phyloP scores from a whole-genome alignment of 1,139 yeast species.

The Zygosaccharomyces pseudobailii region DNA sequence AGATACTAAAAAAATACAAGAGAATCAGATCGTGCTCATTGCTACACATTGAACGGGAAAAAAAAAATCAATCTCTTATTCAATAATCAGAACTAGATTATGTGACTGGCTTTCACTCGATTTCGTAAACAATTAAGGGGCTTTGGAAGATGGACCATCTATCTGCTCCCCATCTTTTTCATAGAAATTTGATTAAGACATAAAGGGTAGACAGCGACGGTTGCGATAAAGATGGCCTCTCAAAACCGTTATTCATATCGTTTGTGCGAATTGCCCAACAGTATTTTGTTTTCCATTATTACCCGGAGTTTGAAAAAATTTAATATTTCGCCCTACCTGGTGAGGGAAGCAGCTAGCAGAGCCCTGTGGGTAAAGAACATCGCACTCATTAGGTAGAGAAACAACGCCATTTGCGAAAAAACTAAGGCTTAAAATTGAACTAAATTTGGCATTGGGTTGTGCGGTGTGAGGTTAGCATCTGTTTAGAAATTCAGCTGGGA shows the following conservation, averaged over 20 bases:
- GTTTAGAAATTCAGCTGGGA: not conserved
- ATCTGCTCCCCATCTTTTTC: too few species aligned
- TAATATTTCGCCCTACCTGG: conserved; percentile 3
- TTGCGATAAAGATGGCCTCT: not conserved
- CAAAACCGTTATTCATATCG: too few species aligned
- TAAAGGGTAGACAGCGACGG: too few species aligned
- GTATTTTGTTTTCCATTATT: not conserved
- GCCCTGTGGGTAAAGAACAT: conserved; percentile 2
- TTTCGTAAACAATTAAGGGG: too few species aligned
- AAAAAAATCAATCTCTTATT: too few species aligned
- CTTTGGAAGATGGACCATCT: too few species aligned
- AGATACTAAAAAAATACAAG: too few species aligned
- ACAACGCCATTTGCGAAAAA: not conserved
- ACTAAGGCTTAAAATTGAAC: not conserved
- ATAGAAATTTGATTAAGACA: too few species aligned
- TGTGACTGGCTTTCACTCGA: too few species aligned
- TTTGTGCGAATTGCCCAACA: not conserved
- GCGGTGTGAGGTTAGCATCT: conserved; percentile 2
- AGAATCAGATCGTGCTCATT: too few species aligned
- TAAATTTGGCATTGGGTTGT: not conserved
- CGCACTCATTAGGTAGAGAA: not conserved
- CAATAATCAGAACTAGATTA: too few species aligned
- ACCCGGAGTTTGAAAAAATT: conserved; percentile 1
- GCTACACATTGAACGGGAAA: too few species aligned
- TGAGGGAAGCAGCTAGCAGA: not conserved